phyloP scores from a whole-genome alignment of 1,284 basidiomycete genomes.

The Earliella scabrosa region DNA sequence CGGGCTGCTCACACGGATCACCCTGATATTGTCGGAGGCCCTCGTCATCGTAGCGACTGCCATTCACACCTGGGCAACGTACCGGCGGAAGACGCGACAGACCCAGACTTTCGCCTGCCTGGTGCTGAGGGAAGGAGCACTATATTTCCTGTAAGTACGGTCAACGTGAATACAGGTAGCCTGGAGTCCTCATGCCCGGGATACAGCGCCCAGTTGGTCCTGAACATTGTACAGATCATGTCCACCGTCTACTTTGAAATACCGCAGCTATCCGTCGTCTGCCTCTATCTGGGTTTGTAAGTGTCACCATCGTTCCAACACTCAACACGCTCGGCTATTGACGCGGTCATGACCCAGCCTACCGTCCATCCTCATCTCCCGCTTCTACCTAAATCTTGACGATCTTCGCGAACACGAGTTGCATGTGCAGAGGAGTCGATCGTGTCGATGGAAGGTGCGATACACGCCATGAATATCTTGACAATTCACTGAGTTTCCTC shows the following conservation, averaged over 20 bases:
- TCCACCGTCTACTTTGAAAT: slow-evolving; percentile 6
- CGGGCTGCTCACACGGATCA: neutral
- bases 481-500: too few species aligned
- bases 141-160: slow-evolving; percentile 7
- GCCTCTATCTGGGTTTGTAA: slow-evolving; percentile 17
- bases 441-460: neutral
- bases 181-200: too few species aligned
- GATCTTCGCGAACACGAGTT: neutral
- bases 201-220: slow-evolving; percentile 8
- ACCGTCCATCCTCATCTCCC: slow-evolving; percentile 19
- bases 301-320: neutral
- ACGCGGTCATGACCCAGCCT: too few species aligned
- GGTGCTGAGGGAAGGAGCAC: slow-evolving; percentile 6
- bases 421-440: too few species aligned
- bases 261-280: slow-evolving; percentile 1
- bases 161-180: too few species aligned
- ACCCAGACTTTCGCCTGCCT: neutral
- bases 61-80: neutral
- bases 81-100: neutral
- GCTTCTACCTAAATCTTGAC: slow-evolving; percentile 20
- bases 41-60: slow-evolving; percentile 7
- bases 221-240: slow-evolving; percentile 20
- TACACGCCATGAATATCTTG: too few species aligned
- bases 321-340: neutral
- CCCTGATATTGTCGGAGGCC: neutral